Evolutionary conservation across 2,329 filamentous ascomycete species (phyloP), one percentile per base, ranked within the genome.

Genomic region (Acrocalymma vagum): DNA sequence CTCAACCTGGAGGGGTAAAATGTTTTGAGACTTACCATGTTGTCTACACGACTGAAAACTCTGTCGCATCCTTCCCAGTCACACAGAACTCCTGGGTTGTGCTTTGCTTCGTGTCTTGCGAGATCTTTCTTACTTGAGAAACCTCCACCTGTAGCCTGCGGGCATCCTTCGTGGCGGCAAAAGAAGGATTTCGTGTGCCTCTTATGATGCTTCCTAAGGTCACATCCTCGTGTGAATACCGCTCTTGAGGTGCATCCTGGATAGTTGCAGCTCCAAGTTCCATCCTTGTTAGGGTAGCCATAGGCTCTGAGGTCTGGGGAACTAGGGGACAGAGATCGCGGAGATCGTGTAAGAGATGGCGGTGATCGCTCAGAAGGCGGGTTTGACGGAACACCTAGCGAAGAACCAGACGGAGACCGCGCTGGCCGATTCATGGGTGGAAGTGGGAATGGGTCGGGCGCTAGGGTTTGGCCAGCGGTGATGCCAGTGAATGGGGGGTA

Each of bases 61-160:
- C 81, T 67, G 38, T 75, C 75, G 60, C 82, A 85, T 6, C 76
- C 79, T 20, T 76, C 72, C 77, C 78, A 82, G 49, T 82, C 78
- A 53, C 82, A 85, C 24, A 74, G 56, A 35, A 85, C 77, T n/a
- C 74, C 76, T 2, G 82, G 81, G 48, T 83, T 82, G 61, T 85
- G 82, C 58, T 82, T 84, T 28, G 81, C 81, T 60, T 84, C 82
- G 48, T 85, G 82, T 25, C 82, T 69, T 17, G 79, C 78, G 14
- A 81, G 76, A 48, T 85, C 82, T 55, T 85, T 85, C 59, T 83
- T 83, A 56, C 79, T 82, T 6, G 80, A 83, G 58, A 84, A 85
- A 0, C 82, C 81, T 21, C 79, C 80, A 23, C 76, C 74, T 3
- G 69, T 72, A 8, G 79, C 72, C 53, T 84, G 79, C 9, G 80